These are phyloP conservation scores for Penicillium waksmanii DNA, from an alignment of 495 filamentous ascomycete genomes.

Conservation along the genomic window DNA sequence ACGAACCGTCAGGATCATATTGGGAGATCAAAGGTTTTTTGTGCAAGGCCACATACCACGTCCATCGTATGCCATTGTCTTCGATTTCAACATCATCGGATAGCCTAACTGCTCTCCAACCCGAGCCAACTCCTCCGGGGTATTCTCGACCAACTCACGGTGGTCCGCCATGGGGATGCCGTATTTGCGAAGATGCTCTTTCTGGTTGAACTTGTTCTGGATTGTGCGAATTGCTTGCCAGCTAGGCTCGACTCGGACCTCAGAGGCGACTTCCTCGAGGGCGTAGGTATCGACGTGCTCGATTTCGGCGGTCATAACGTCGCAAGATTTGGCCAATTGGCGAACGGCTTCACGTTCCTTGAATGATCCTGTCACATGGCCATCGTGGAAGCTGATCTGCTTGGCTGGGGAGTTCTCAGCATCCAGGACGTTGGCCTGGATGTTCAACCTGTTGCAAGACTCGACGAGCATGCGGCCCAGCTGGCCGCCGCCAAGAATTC, in stretches of 20 bases:
- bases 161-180: constrained; percentile 74
- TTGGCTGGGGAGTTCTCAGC: constrained; percentile 80
- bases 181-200: constrained; percentile 71
- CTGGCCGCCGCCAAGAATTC: constrained; percentile 79
- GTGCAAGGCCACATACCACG: constrained; percentile 51
- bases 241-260: constrained; percentile 73
- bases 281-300: constrained; percentile 95
- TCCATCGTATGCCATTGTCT: constrained; percentile 93
- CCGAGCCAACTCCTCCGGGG: constrained; percentile 61
- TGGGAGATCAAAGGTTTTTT: neutral
- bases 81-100: constrained; percentile 93
- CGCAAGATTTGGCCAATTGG: constrained; percentile 73
- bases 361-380: constrained; percentile 84
- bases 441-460: constrained; percentile 82
- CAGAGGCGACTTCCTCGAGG: constrained; percentile 78
- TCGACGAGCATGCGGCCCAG: constrained; percentile 96
- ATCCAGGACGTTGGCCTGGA: constrained; percentile 81
- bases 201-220: constrained; percentile 96
- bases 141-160: constrained; percentile 57
- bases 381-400: constrained; percentile 77
- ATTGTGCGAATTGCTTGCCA: constrained; percentile 90
- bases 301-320: constrained; percentile 94
- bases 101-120: constrained; percentile 71
- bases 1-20: constrained; percentile 7
- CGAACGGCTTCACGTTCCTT: constrained; percentile 76